Percentiles rank a stretch among this genome's conserved stretches.
These are phyloP conservation scores for Lactarius evosmus DNA, from an alignment of 768 basidiomycete genomes.

Conservation along the genomic window DNA sequence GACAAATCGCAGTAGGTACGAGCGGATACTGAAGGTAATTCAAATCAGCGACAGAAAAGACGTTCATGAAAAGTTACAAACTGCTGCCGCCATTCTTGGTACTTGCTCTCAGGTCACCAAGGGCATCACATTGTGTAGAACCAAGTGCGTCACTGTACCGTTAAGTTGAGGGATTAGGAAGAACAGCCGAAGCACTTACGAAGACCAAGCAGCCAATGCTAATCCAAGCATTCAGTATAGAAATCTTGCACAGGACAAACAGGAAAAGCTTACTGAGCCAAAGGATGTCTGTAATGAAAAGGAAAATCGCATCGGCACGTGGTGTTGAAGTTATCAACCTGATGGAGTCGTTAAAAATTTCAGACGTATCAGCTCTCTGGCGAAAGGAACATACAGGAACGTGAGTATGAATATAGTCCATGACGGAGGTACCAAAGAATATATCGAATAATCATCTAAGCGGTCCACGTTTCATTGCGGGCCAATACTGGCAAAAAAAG, in stretches of 20 bases:
- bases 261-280: constrained; percentile 25
- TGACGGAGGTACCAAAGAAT: constrained; percentile 24
- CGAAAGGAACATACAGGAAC: constrained; percentile 19
- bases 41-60: background rate
- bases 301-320: constrained; percentile 20
- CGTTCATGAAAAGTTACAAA: background rate
- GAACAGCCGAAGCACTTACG: constrained; percentile 11
- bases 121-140: constrained; percentile 22
- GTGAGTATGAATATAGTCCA: constrained; percentile 28
- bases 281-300: constrained; percentile 25
- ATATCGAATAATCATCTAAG: constrained; percentile 28
- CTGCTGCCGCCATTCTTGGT: constrained; percentile 27
- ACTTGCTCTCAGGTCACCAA: constrained; percentile 11
- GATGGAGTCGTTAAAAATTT: background rate
- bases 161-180: background rate
- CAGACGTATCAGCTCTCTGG: background rate
- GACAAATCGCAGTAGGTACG: constrained; percentile 27
- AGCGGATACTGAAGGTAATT: constrained; percentile 20
- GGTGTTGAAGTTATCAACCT: constrained; percentile 25
- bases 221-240: background rate
- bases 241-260: background rate
- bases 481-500: background rate
- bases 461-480: background rate
- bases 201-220: constrained; percentile 28
- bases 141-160: constrained; percentile 22